Base-by-base conservation (phyloP, 257 asterid species). In the Mentha longifolia region DNA sequence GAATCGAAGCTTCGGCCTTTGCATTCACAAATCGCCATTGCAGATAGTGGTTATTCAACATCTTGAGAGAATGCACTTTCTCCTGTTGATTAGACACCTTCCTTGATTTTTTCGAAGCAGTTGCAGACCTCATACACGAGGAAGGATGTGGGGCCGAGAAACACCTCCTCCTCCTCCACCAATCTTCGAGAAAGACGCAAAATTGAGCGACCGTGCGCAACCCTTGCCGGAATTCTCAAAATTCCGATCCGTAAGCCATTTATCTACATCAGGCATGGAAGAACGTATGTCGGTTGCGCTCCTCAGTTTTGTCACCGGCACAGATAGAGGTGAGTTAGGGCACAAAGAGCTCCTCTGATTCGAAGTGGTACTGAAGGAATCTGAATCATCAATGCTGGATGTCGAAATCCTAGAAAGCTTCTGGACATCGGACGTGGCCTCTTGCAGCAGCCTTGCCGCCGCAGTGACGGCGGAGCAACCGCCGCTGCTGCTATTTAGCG, bases 81-180 rank as follows among this genome's bases (percentile, higher is more conserved):
- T 88, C 98, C 22, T 74, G 87, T 46, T 82, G 91, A 49, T 72
- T 77, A 37, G 76, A 61, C 2, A 11, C 74, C 76, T 76, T 84
- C 74, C 77, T 84, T 30, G 84, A 89, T 80, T 86, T 86, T 82
- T 74, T 87, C 33, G 56, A 73, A 74, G 87, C 90, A 20, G 79
- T 19, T 31, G 87, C 87, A 35, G 76, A 71, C 65, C 88, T 80
- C 13, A 78, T 52, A 70, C 74, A 56, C 31, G 86, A 75, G 0
- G 86, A 72, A n/a, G 96, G 95, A 70, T 83, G 90, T 16, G 91
- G 92, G 97, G 97, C 81, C 82, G 82, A 64, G 83, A 79, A 81
- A 73, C 30, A 61, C 75, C 81, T 55, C 75, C 81, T 46, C 84
- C 89, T 14, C 86, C 87, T 19, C n/a, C n/a, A n/a, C 87, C 85